Percentiles rank a stretch among this genome's conserved stretches.
These are phyloP conservation scores for Myriosclerotinia curreyana DNA, from an alignment of 2,329 filamentous ascomycete species.

Conservation along the genomic window DNA sequence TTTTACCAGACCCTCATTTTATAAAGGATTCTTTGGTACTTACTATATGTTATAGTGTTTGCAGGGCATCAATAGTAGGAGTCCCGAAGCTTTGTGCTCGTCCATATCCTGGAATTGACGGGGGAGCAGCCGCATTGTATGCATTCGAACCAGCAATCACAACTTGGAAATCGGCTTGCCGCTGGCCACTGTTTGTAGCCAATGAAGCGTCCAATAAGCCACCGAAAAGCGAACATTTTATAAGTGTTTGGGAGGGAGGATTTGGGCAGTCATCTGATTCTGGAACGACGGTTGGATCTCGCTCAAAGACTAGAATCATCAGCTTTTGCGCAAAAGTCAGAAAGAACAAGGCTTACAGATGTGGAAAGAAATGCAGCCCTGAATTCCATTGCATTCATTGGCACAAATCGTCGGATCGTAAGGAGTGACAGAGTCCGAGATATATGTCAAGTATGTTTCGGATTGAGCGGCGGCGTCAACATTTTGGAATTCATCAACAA, in stretches of 20 bases:
- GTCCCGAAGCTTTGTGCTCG: slow-evolving; percentile 35
- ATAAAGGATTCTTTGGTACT: background rate
- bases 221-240: slow-evolving; percentile 22
- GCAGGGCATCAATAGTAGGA: slow-evolving; percentile 38
- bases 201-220: slow-evolving; percentile 14
- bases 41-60: slow-evolving; percentile 32
- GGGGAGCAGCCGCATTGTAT: slow-evolving; percentile 21
- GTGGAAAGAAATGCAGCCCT: slow-evolving; percentile 21
- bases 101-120: slow-evolving; percentile 30
- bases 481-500: slow-evolving; percentile 16
- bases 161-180: slow-evolving; percentile 20
- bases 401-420: slow-evolving; percentile 21
- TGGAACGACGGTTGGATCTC: slow-evolving; percentile 18
- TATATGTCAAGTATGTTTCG: slow-evolving; percentile 20
- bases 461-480: slow-evolving; percentile 10
- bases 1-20: background rate
- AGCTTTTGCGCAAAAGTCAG: background rate
- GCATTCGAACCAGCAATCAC: slow-evolving; percentile 21
- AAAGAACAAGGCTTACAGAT: slow-evolving; percentile 8
- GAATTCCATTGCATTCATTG: slow-evolving; percentile 19
- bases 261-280: slow-evolving; percentile 16
- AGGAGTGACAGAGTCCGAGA: slow-evolving; percentile 19
- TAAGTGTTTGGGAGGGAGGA: slow-evolving; percentile 19
- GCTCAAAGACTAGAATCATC: slow-evolving; percentile 13
- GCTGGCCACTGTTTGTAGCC: slow-evolving; percentile 18